Base-by-base conservation (phyloP, 1,284 basidiomycete species). In the Austropuccinia psidii region DNA sequence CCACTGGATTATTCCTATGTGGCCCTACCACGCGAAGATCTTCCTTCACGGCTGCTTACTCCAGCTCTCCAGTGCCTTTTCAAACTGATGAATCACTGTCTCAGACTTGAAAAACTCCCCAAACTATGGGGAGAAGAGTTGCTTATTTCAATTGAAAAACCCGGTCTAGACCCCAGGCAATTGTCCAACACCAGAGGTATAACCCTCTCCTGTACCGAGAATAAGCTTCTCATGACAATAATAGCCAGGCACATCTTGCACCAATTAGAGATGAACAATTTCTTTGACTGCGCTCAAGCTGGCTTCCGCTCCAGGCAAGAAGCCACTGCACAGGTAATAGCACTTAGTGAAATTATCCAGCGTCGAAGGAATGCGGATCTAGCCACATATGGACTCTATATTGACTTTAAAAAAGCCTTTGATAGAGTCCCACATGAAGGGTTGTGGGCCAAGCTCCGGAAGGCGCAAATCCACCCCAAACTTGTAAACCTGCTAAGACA, bases 381-480 rank as follows among this genome's bases (percentile, higher is more conserved):
- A 11, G 1, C 17, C 2, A 66, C 64, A 3, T 52, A 37, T 37
- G 64, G n/a, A 1, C 47, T 66, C 0, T 66, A 50, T 50, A 39
- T 66, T 13, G 64, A 66, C 47, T 66, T 66, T 24, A 66, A 66
- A 24, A 66, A 66, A n/a, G 64, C 64, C 17, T 66, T 66, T 52
- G 49, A 66, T 29, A 35, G 47, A 24, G 64, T 66, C 4, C 64
- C 64, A 39, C 49, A 52, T 52, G 47, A 66, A 39, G 64, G 64
- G n/a, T 9, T 66, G 11, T 66, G 64, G 49, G 64, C 47, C 13
- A 66, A 27, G 45, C 33, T 66, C 1, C 24, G 8, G 1, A 31
- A 66, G 17, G 31, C 41, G 0, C 47, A 33, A 13, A 39, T 66
- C 0, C 64, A 66, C 29, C 64, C 64, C 0, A 21, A 19, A 2